phyloP scores from a whole-genome alignment of 805 yeast species.

The Isabelozyma pseudorhagii region DNA sequence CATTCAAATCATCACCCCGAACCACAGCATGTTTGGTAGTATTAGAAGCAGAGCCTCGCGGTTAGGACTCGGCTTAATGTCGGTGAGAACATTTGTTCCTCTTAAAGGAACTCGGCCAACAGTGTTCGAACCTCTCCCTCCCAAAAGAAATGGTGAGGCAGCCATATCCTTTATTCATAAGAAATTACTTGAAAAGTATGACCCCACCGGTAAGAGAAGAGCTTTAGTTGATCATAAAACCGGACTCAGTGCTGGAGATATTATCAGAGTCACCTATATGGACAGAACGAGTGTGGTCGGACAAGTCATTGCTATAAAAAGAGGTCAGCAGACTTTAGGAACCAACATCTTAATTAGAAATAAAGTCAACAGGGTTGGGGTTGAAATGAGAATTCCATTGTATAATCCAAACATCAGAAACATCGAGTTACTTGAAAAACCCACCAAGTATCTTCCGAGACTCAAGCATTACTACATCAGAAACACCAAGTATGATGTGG shows the following conservation, averaged over 20 bases:
- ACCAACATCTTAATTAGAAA: conserved; percentile 80
- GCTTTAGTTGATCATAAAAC: conserved; percentile 24
- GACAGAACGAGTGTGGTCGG: conserved; percentile 73
- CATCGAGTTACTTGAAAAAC: conserved; percentile 75
- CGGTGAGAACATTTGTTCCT: not conserved
- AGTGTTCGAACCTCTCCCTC: conserved; percentile 52
- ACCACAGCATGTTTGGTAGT: not conserved
- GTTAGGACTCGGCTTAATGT: not conserved
- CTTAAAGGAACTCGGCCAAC: conserved; percentile 11
- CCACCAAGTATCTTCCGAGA: conserved; percentile 67
- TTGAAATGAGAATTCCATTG: conserved; percentile 76
- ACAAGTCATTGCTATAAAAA: conserved; percentile 71
- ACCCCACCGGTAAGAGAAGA: conserved; percentile 56
- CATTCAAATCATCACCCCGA: not conserved
- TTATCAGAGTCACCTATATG: conserved; percentile 69
- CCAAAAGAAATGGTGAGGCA: conserved; percentile 44
- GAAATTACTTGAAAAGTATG: conserved; percentile 57
- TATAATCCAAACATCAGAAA: conserved; percentile 76
- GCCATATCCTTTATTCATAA: conserved; percentile 45
- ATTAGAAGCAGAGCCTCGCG: not conserved
- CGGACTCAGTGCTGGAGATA: conserved; percentile 75
- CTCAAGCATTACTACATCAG: conserved; percentile 90
- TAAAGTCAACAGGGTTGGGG: conserved; percentile 77
- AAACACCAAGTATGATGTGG: conserved; percentile 71
- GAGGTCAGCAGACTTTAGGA: conserved; percentile 57